Evolutionary conservation across 768 basidiomycete genomes (phyloP), one percentile per base, ranked within the genome.

Genomic region (Boletales sp.): DNA sequence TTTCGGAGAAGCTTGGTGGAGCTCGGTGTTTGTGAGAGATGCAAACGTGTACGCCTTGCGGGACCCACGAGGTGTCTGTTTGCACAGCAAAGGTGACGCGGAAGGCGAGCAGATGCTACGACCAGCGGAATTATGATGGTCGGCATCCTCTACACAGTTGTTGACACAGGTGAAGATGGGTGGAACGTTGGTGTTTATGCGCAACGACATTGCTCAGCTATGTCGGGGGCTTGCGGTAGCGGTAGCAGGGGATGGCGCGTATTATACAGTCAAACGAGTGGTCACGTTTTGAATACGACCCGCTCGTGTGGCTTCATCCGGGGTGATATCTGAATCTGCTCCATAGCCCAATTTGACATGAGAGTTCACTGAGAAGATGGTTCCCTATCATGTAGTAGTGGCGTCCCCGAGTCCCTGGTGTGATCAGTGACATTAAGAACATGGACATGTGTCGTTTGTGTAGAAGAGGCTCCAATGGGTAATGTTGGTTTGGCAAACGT

Each of bases 1-100:
- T 36, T 54, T 47, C 57, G 53, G 59, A 58, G 61, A 65, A 61
- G 56, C 38, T 39, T 41, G 41, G 59, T 67, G 64, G 57, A 64
- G 59, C 53, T 51, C 66, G 61, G 66, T 49, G 48, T 68, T 70
- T 60, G 68, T 68, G 57, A 68, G 57, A 51, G 53, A 44, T 6
- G 55, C 49, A 59, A 66, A 62, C 59, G 64, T 70, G 64, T 68
- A 46, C 1, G 50, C 66, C 68, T 68, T 64, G 64, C 66, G 56
- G 49, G 49, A 45, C 34, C 59, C 62, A 60, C 58, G 62, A 63
- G 66, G 66, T 19, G 49, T 46, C 40, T 46, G 57, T 50, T 60
- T 66, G 53, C 44, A 44, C 47, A 48, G 55, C 40, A 58, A 48
- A 55, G 62, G 54, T 51, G 62, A 51, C 45, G 48, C 43, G 51